Evolutionary conservation across 108 stramenopile species (phyloP), one percentile per base, ranked within the genome.

Genomic region (Halocafeteria seosinensis): DNA sequence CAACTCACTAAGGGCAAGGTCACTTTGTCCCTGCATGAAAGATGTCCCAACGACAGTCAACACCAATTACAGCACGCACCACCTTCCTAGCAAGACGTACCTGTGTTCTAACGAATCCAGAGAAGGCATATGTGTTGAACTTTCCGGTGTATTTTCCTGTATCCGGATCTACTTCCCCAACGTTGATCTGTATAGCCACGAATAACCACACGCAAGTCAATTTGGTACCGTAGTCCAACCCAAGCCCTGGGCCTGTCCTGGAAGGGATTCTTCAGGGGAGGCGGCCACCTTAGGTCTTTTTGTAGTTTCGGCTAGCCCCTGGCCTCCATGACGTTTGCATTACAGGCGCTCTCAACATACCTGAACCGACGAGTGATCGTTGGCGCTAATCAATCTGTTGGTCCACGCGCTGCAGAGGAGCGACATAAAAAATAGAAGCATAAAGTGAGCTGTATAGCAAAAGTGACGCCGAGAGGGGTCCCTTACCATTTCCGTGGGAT

Each of bases 71-170:
- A 17, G 42, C 42, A n/a, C 17, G 17, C n/a, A n/a, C 17, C 17
- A 47, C 42, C 17, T n/a, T 47, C 17, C 17, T 17, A n/a, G 17
- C 17, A 17, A 47, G 42, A 47, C 42, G n/a, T 29, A 73, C 66
- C 79, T 87, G 87, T 77, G 82, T 83, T 66, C 93, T 81, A 67
- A 94, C 84, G 82, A 88, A 91, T 69, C 93, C 93, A 62, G 73
- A 74, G 67, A 91, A 68, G 52, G 82, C 84, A 66, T 75, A 88
- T 38, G 89, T 72, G 50, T 84, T 82, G 51, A 71, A 75, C 42
- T 88, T 86, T 37, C 82, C 89, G 30, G 87, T 88, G 72, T 80
- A 87, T 61, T 86, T 60, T 28, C 90, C 93, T 61, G 90, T 89
- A 50, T 73, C 84, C 31, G 93, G 86, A 68, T 94, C 90, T 38